These are phyloP conservation scores for Podila horticola DNA, from an alignment of 192 early-diverging fungal genomes.

Conservation along the genomic window DNA sequence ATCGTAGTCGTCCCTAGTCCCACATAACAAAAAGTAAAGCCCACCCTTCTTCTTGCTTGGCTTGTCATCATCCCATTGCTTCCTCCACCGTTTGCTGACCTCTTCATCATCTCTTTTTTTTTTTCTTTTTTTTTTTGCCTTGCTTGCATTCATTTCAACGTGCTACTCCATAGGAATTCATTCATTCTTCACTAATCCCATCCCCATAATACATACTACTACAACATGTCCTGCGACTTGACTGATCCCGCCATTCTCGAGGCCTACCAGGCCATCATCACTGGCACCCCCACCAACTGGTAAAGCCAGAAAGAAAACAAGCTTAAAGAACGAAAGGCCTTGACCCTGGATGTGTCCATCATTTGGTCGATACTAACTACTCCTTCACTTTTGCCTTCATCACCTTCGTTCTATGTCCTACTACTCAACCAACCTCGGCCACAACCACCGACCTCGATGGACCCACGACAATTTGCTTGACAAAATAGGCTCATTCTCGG, in stretches of 20 bases:
- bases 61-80: background rate
- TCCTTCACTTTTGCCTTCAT: background rate
- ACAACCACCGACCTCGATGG: too few relatives aligned
- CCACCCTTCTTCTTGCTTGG: background rate
- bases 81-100: background rate
- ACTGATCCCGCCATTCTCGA: slow-evolving; percentile 65
- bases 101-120: background rate
- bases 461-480: background rate
- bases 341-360: background rate
- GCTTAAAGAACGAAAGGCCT: background rate
- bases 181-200: background rate
- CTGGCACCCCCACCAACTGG: slow-evolving; percentile 67
- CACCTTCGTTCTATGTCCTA: background rate
- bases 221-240: slow-evolving; percentile 68
- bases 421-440: background rate
- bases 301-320: slow-evolving; percentile 21
- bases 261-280: slow-evolving; percentile 67
- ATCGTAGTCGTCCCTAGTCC: background rate
- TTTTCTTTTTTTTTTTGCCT: background rate
- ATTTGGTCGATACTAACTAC: too few relatives aligned
- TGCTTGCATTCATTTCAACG: background rate
- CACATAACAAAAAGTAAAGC: background rate
- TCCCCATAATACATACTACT: slow-evolving; percentile 1
- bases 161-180: background rate
- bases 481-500: slow-evolving; percentile 67